Percentiles rank a stretch among this genome's conserved stretches.
These are phyloP conservation scores for Ophiostoma ulmi DNA, from an alignment of 2,329 filamentous ascomycete species.

Conservation along the genomic window DNA sequence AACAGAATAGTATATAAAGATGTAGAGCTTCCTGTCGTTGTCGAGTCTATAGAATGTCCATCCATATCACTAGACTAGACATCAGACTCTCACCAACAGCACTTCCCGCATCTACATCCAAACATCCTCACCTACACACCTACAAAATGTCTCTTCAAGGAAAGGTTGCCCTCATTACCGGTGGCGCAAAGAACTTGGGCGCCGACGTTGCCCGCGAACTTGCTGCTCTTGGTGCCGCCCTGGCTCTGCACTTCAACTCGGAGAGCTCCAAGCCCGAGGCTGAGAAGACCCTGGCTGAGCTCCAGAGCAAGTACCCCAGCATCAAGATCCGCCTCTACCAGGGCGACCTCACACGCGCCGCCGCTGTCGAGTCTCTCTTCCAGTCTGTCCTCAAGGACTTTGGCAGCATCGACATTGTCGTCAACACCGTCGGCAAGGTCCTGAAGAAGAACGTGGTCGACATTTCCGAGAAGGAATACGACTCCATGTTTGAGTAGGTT, in stretches of 20 bases:
- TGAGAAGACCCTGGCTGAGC: constrained; percentile 35
- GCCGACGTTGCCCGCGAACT: constrained; percentile 38
- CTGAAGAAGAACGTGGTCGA: constrained; percentile 44
- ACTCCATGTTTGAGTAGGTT: constrained; percentile 44
- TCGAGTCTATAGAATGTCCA: background rate
- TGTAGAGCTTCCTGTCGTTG: background rate
- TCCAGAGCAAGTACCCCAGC: constrained; percentile 34
- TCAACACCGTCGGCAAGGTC: constrained; percentile 48
- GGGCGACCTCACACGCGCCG: constrained; percentile 40
- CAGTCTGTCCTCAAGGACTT: constrained; percentile 38
- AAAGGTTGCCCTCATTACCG: constrained; percentile 41
- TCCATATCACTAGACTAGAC: background rate
- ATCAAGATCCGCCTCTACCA: constrained; percentile 40
- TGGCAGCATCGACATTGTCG: constrained; percentile 44
- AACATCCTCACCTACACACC: background rate
- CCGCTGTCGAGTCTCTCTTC: constrained; percentile 40
- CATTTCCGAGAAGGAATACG: constrained; percentile 43
- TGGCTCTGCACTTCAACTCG: constrained; percentile 38
- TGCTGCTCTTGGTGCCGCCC: constrained; percentile 34
- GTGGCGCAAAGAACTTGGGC: constrained; percentile 41
- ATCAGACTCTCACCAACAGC: background rate
- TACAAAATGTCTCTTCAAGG: constrained; percentile 26
- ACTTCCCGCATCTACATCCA: background rate
- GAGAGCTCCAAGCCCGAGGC: constrained; percentile 37
- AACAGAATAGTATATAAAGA: background rate